Evolutionary conservation across 257 asterid species (phyloP), one percentile per base, ranked within the genome.

Genomic region (Hygrophila difformis): DNA sequence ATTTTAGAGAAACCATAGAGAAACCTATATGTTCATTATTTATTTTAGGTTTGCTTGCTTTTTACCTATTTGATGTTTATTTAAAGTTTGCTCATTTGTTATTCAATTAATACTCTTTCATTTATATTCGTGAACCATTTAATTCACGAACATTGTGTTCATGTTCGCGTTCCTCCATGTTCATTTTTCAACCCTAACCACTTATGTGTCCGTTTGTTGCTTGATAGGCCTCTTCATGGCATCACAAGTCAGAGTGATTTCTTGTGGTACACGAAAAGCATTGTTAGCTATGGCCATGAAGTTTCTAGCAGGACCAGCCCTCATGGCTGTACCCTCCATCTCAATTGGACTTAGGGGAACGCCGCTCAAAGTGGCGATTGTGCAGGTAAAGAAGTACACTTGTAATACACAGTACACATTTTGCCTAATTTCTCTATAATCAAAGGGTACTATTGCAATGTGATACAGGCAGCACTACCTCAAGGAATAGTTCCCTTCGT

Each of bases 401-500:
- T 45, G 13, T 31, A 29, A 28, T 23, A 39, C 5, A 18, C 1
- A 44, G 34, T 33, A 26, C 31, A 52, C 21, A 51, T 47, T 35
- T 12, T 12, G 43, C 24, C 26, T 17, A 39, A 26, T 18, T 2
- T 35, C n/a, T 4, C 47, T 18, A 21, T 63, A 23, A 50, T 15
- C 17, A 26, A 26, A 17, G 6, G 26, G 12, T 37, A 23, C 23
- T 63, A 23, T 49, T 19, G 22, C 14, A 41, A 22, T 45, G 53
- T 62, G 44, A 60, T 57, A 67, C 87, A 87, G 95, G 95, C 97
- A 55, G 95, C 97, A 57, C 89, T 87, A 47, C 97, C 97, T 23
- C 97, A 83, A 63, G 97, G 97, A 50, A 80, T 83, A 23, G 95
- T 83, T 66, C 97, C 97, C 6, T 87, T 87, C 68, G 95, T 87